Conservation (phyloP, 2,329 filamentous ascomycete species). For the Talaromyces piceae region DNA sequence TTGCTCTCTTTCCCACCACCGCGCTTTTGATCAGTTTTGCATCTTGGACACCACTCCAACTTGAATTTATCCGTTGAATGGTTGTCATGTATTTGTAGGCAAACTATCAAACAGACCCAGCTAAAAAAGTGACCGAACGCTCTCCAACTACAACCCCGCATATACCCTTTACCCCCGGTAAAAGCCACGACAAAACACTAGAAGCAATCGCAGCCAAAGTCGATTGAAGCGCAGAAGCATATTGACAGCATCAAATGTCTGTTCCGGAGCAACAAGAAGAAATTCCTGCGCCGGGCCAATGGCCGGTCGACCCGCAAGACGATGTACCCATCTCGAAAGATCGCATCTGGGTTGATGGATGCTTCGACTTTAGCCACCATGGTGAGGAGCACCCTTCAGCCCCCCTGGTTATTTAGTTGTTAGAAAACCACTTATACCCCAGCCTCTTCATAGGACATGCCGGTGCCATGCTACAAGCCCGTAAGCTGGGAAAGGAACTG, state of each 20-base stretch:
- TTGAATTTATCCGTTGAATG: too few relatives aligned
- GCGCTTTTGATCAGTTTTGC: not conserved
- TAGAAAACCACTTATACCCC: too few relatives aligned
- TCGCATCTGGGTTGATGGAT: constrained; percentile 96
- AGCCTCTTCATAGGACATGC: constrained; percentile 63
- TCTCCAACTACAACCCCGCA: not conserved
- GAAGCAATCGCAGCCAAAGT: not conserved
- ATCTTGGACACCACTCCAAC: not conserved
- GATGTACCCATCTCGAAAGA: constrained; percentile 53
- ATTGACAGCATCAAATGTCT: constrained; percentile 5
- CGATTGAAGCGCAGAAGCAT: not conserved
- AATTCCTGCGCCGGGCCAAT: constrained; percentile 49
- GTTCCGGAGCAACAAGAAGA: constrained; percentile 21
- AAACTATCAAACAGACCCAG: not conserved
- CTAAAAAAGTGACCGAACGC: not conserved
- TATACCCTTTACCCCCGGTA: too few relatives aligned
- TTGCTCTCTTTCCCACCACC: not conserved
- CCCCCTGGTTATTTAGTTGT: constrained; percentile 1
- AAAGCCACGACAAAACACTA: not conserved
- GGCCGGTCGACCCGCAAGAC: constrained; percentile 59
- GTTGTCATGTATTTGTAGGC: too few relatives aligned
- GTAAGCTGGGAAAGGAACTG: constrained; percentile 80
- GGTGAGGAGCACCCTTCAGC: constrained; percentile 45
- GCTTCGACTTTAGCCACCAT: constrained; percentile 98
- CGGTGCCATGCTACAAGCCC: constrained; percentile 91